Percentiles rank a stretch among this genome's conserved stretches.
Conservation (phyloP, 2,329 filamentous ascomycete species). For the Lasiodiplodia gonubiensis region DNA sequence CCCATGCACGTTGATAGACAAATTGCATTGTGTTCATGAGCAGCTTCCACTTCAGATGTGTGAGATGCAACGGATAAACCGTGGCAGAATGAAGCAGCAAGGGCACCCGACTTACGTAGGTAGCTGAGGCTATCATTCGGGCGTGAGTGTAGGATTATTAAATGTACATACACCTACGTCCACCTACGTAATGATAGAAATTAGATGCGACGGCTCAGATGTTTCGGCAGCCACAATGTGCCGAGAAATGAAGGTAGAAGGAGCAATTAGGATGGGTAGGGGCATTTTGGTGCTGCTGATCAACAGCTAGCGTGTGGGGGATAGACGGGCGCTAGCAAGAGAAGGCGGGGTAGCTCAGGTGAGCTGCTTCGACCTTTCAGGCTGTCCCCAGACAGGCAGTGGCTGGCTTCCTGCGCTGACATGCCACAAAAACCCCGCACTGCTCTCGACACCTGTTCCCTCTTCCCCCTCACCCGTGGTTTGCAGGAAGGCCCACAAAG, state of each 20-base stretch:
- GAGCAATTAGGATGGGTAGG: background rate
- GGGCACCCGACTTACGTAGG: too few relatives aligned
- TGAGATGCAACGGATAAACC: background rate
- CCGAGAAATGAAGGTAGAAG: too few relatives aligned
- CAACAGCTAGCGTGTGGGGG: conserved; percentile 17
- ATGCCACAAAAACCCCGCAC: conserved; percentile 24
- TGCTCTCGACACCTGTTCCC: conserved; percentile 1
- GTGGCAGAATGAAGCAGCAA: background rate
- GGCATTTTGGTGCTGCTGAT: background rate
- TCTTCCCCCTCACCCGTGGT: background rate
- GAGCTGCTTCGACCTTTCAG: background rate
- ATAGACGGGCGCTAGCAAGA: conserved; percentile 11
- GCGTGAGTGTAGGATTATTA: too few relatives aligned
- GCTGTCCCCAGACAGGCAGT: background rate
- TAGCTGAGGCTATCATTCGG: too few relatives aligned
- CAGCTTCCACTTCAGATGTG: background rate
- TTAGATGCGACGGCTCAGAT: too few relatives aligned
- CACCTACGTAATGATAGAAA: too few relatives aligned
- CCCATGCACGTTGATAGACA: background rate
- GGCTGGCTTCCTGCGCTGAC: conserved; percentile 2
- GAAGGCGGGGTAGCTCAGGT: conserved; percentile 16
- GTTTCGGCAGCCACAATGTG: too few relatives aligned
- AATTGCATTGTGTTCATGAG: background rate
- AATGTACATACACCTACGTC: too few relatives aligned
- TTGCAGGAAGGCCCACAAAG: background rate